These are phyloP conservation scores for Candida insectalens DNA, from an alignment of 805 yeast genomes.

Conservation along the genomic window DNA sequence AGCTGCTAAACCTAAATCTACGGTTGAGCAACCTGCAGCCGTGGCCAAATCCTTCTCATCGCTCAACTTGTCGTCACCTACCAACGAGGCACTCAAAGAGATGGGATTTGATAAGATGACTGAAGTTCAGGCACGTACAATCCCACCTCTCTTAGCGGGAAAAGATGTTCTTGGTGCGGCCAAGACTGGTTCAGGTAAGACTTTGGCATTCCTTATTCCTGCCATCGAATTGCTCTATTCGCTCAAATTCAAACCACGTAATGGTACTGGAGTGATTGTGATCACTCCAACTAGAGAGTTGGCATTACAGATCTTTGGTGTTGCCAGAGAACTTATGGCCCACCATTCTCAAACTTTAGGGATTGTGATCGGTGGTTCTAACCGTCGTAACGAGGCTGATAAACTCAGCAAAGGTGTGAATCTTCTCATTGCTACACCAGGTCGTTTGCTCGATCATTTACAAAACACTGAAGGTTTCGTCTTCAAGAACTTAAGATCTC, in stretches of 20 bases:
- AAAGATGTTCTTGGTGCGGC: slow-evolving; percentile 99
- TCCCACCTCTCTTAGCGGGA: slow-evolving; percentile 94
- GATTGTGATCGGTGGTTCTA: slow-evolving; percentile 97
- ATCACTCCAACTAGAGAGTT: slow-evolving; percentile 97
- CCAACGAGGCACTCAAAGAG: slow-evolving; percentile 66
- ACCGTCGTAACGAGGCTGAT: slow-evolving; percentile 95
- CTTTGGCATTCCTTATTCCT: slow-evolving; percentile 90
- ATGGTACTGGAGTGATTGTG: slow-evolving; percentile 94
- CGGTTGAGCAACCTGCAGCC: slow-evolving; percentile 5
- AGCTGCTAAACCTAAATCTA: slow-evolving; percentile 3
- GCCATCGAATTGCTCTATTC: slow-evolving; percentile 90
- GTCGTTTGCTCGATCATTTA: slow-evolving; percentile 90
- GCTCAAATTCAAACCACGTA: slow-evolving; percentile 90
- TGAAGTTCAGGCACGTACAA: slow-evolving; percentile 88
- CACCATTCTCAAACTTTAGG: slow-evolving; percentile 90
- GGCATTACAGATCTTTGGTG: slow-evolving; percentile 96
- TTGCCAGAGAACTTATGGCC: slow-evolving; percentile 89
- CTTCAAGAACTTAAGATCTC: slow-evolving; percentile 87
- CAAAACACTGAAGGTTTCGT: slow-evolving; percentile 93
- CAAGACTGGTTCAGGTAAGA: slow-evolving; percentile 97
- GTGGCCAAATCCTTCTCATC: slow-evolving; percentile 30
- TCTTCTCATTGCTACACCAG: slow-evolving; percentile 92
- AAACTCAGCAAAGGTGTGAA: slow-evolving; percentile 92
- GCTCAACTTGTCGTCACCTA: slow-evolving; percentile 69
- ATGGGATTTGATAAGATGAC: slow-evolving; percentile 95